A percentile compares a stretch with the other conserved stretches of the same genome.
Conservation (phyloP, 129 eudicot genomes). For the Helichrysum umbraculigerum region DNA sequence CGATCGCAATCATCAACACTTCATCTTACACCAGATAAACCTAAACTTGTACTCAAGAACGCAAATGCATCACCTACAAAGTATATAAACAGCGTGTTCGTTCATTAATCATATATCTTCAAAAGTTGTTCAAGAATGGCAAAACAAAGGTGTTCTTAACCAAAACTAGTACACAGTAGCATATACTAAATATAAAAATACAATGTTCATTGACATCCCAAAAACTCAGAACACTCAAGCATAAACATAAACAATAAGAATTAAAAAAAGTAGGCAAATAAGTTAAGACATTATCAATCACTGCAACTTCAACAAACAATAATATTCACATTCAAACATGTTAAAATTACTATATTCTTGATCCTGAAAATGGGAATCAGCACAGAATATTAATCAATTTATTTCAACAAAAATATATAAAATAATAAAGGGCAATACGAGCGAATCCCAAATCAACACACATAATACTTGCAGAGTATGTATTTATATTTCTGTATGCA, state of each 20-base stretch:
- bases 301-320: constrained; percentile 11
- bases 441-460: constrained; percentile 3
- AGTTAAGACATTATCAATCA: constrained; percentile 5
- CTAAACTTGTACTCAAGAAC: not conserved
- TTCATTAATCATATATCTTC: constrained; percentile 3
- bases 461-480: constrained; percentile 19
- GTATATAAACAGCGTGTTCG: not conserved
- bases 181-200: not conserved
- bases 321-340: not conserved
- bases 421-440: not conserved
- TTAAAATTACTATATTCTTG: not conserved
- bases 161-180: not conserved
- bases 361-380: no score
- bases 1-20: constrained; percentile 12
- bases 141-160: constrained; percentile 1
- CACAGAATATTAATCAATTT: no score
- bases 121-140: not conserved
- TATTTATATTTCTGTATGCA: constrained; percentile 9
- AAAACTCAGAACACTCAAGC: not conserved
- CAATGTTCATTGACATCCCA: constrained; percentile 10
- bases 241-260: not conserved
- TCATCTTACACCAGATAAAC: constrained; percentile 8
- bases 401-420: not conserved
- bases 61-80: constrained; percentile 28
- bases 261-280: constrained; percentile 2